Evolutionary conservation across 2,329 filamentous ascomycete species (phyloP).

Genomic region (Phoma sp.): DNA sequence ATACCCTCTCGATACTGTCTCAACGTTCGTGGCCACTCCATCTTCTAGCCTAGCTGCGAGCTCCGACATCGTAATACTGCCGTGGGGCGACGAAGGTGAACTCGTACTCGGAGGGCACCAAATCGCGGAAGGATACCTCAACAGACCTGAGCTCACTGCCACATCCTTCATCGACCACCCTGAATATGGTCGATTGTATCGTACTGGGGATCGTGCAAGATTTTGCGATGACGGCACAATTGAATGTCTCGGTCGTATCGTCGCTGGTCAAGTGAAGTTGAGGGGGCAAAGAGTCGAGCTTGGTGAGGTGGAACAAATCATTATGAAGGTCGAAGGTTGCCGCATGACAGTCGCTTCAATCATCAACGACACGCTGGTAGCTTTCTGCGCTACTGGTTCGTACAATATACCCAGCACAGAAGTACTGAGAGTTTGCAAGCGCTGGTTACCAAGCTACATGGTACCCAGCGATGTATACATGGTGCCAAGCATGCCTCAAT

Average conservation of each 20-base stretch:
- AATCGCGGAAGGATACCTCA: conserved; percentile 80
- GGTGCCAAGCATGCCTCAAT: conserved; percentile 69
- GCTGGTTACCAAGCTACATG: conserved; percentile 86
- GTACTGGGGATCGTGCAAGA: conserved; percentile 83
- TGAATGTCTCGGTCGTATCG: conserved; percentile 83
- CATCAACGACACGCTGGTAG: conserved; percentile 71
- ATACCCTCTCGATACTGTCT: conserved; percentile 79
- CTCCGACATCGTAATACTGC: conserved; percentile 60
- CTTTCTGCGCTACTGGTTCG: conserved; percentile 70
- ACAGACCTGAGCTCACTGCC: conserved; percentile 76
- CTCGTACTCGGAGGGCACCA: conserved; percentile 82
- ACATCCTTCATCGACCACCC: conserved; percentile 72
- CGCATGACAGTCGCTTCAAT: conserved; percentile 72
- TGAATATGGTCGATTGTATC: conserved; percentile 73
- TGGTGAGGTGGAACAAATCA: conserved; percentile 60
- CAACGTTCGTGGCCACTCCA: conserved; percentile 71
- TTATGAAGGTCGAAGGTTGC: conserved; percentile 49
- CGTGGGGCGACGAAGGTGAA: conserved; percentile 74
- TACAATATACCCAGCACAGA: conserved; percentile 46
- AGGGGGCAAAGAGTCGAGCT: conserved; percentile 83
- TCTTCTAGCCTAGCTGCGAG: conserved; percentile 19
- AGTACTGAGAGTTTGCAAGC: conserved; percentile 67
- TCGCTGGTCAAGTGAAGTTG: conserved; percentile 83
- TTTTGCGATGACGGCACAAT: conserved; percentile 71
- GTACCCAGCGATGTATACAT: conserved; percentile 75